phyloP scores from a whole-genome alignment of 305 asterid species.

The Coffea humblotiana region DNA sequence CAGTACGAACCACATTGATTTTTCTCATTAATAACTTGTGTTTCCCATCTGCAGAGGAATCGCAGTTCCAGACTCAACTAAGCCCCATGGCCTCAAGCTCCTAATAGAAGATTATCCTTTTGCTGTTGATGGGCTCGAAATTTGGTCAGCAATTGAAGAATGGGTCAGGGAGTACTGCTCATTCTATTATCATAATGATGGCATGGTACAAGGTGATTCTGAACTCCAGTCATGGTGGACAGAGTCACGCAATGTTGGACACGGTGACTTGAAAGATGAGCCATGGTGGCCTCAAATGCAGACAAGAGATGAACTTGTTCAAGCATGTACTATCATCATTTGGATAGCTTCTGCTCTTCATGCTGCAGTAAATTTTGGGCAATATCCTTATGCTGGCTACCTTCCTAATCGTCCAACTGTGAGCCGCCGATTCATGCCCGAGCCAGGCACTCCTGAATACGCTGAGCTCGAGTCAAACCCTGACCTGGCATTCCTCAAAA shows the following conservation, averaged over 20 bases:
- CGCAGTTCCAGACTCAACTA: constrained; percentile 63
- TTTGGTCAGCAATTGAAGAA: constrained; percentile 77
- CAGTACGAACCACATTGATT: constrained; percentile 1
- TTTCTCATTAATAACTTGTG: constrained; percentile 3
- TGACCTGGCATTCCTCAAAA: constrained; percentile 62
- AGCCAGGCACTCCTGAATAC: constrained; percentile 60
- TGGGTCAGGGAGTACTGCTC: constrained; percentile 81
- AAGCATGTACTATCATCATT: constrained; percentile 72
- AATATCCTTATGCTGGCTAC: constrained; percentile 87
- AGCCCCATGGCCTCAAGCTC: constrained; percentile 67
- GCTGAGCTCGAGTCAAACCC: constrained; percentile 64
- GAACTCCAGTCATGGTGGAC: constrained; percentile 96
- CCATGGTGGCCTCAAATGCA: constrained; percentile 93
- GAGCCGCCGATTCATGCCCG: constrained; percentile 86
- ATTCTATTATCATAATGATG: constrained; percentile 61
- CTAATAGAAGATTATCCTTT: constrained; percentile 85
- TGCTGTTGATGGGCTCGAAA: constrained; percentile 90
- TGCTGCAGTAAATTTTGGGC: constrained; percentile 93
- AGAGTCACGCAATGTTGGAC: constrained; percentile 74
- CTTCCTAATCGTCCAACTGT: constrained; percentile 89
- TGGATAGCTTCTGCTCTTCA: constrained; percentile 99
- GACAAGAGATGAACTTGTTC: constrained; percentile 52
- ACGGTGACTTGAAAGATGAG: constrained; percentile 75
- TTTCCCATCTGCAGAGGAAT: constrained; percentile 58
- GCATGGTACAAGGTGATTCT: constrained; percentile 40